Evolutionary conservation across 2,329 filamentous ascomycete species (phyloP).

Genomic region (Aquanectria penicillioides): DNA sequence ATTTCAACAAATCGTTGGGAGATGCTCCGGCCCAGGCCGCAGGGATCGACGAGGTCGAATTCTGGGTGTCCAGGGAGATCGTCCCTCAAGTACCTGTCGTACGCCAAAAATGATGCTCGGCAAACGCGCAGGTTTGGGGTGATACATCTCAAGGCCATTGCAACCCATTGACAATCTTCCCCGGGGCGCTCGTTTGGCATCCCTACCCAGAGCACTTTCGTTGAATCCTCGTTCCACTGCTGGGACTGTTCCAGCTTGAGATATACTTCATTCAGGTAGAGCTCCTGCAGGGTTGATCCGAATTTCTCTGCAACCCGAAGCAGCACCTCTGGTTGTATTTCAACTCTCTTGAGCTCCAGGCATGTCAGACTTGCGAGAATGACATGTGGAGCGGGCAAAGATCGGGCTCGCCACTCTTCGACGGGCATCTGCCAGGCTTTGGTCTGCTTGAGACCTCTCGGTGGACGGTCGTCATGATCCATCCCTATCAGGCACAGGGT

Average conservation of each 20-base stretch:
- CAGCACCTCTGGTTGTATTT: constrained; percentile 51
- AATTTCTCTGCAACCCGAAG: constrained; percentile 47
- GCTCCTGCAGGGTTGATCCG: constrained; percentile 52
- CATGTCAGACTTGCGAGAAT: constrained; percentile 51
- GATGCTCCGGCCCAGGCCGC: constrained; percentile 51
- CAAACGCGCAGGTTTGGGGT: constrained; percentile 51
- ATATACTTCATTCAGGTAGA: constrained; percentile 58
- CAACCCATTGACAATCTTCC: constrained; percentile 53
- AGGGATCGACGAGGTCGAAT: constrained; percentile 56
- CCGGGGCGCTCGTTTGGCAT: constrained; percentile 53
- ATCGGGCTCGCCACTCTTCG: constrained; percentile 53
- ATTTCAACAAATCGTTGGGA: constrained; percentile 60
- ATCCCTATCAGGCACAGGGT: constrained; percentile 60
- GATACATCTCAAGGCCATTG: constrained; percentile 51
- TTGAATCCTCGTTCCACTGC: constrained; percentile 46
- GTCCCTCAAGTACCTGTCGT: constrained; percentile 52
- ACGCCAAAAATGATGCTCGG: constrained; percentile 56
- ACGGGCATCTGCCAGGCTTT: constrained; percentile 47
- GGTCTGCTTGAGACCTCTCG: constrained; percentile 50
- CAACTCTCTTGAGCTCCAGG: constrained; percentile 56
- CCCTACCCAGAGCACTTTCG: constrained; percentile 56
- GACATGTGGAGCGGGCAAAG: constrained; percentile 50
- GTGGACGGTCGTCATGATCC: constrained; percentile 52
- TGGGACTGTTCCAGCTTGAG: constrained; percentile 53
- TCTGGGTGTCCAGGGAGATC: constrained; percentile 41